Evolutionary conservation across 331 rosid genomes (phyloP).

Genomic region (Spiraea crenata): DNA sequence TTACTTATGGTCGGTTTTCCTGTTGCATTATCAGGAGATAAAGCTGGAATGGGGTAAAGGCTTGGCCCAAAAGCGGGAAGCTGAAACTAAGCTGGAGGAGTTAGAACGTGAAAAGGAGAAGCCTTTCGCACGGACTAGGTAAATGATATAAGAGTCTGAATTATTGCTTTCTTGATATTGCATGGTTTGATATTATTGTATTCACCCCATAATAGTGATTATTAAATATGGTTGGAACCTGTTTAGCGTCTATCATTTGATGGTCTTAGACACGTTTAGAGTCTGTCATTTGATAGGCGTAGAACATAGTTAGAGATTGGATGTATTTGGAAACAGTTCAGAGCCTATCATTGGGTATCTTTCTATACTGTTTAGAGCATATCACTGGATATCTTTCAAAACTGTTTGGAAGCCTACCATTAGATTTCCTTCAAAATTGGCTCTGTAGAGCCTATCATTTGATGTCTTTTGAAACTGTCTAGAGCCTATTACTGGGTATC

Average conservation of each 20-base stretch:
- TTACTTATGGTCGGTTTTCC: constrained; percentile 9
- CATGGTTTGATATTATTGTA: neutral
- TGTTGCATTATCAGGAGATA: constrained; percentile 48
- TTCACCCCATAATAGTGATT: neutral
- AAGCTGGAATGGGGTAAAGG: constrained; percentile 96
- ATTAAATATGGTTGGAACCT: too few species aligned
- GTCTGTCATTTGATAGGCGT: neutral
- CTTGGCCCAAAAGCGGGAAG: constrained; percentile 92
- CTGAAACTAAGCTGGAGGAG: constrained; percentile 71
- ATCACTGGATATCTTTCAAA: too few species aligned
- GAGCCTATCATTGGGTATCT: neutral
- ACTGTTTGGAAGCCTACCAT: neutral
- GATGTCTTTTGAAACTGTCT: neutral
- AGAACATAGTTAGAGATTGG: too few species aligned
- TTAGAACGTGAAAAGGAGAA: constrained; percentile 80
- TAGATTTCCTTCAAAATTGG: too few species aligned
- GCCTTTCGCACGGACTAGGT: constrained; percentile 90
- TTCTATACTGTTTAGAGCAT: too few species aligned
- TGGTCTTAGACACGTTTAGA: neutral
- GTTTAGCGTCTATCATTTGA: neutral
- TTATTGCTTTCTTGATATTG: neutral
- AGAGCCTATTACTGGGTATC: neutral
- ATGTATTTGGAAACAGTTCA: neutral
- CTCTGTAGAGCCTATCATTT: neutral
- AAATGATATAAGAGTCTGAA: neutral